These are phyloP conservation scores for Penicillium sp. DNA, from an alignment of 2,329 filamentous ascomycete genomes.

Conservation along the genomic window DNA sequence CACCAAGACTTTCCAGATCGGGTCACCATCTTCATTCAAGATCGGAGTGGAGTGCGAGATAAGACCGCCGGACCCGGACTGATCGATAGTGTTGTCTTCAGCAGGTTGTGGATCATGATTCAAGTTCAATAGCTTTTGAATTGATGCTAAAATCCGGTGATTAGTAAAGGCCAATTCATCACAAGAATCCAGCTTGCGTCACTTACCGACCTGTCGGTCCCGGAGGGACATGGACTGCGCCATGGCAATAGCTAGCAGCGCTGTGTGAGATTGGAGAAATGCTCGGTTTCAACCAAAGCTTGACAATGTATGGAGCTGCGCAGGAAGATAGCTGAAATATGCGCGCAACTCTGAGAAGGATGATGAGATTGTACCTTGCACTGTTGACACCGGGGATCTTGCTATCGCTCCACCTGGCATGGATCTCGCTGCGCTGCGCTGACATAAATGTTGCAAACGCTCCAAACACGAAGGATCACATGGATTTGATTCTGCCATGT, in stretches of 20 bases:
- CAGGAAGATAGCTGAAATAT: not conserved
- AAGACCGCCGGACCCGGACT: conserved; percentile 58
- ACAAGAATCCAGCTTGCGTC: conserved; percentile 13
- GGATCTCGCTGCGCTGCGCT: conserved; percentile 22
- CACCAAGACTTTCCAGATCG: conserved; percentile 96
- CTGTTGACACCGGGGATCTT: conserved; percentile 17
- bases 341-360: not conserved
- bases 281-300: conserved; percentile 9
- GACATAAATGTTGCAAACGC: conserved; percentile 26
- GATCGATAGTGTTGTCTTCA: conserved; percentile 61
- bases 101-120: conserved; percentile 67
- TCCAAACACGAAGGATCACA: conserved; percentile 29
- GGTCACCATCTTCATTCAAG: conserved; percentile 80
- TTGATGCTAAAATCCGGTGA: conserved; percentile 63
- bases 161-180: not conserved
- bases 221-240: conserved; percentile 60
- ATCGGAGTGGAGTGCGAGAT: conserved; percentile 73
- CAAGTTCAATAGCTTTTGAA: conserved; percentile 93
- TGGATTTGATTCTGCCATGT: conserved; percentile 1
- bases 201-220: conserved; percentile 70
- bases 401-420: conserved; percentile 34
- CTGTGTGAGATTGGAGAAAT: conserved; percentile 16
- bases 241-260: conserved; percentile 46
- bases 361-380: conserved; percentile 4
- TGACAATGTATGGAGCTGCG: conserved; percentile 24